A percentile compares a stretch with the other conserved stretches of the same genome.
These are phyloP conservation scores for Gossypium davidsonii DNA, from an alignment of 441 rosid species.

Conservation along the genomic window DNA sequence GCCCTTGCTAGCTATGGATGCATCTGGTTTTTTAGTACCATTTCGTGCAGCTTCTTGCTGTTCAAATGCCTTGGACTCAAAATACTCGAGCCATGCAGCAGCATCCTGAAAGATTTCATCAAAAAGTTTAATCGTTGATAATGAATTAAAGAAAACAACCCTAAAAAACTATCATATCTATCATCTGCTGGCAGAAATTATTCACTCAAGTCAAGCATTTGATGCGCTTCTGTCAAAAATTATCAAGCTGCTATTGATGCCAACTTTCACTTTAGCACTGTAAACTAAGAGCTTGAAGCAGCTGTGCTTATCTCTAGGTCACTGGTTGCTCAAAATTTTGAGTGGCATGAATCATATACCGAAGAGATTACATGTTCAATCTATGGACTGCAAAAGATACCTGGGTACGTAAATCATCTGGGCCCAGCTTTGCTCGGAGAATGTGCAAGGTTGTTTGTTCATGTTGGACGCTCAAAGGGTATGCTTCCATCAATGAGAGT, in stretches of 20 bases:
- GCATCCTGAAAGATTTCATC: constrained; percentile 47
- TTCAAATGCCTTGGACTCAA: constrained; percentile 69
- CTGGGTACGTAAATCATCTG: constrained; percentile 77
- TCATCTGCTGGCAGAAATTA: constrained; percentile 1
- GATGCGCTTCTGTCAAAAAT: background rate
- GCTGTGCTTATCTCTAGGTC: background rate
- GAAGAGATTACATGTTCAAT: background rate
- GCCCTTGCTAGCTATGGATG: constrained; percentile 79
- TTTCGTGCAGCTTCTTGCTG: constrained; percentile 80
- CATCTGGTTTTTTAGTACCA: constrained; percentile 71
- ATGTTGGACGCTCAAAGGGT: constrained; percentile 61
- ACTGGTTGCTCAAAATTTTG: background rate
- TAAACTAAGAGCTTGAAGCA: background rate
- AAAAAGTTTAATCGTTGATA: background rate
- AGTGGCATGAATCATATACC: background rate
- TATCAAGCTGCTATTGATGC: background rate
- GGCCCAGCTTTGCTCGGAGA: constrained; percentile 66
- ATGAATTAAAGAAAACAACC: background rate
- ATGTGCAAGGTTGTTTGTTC: constrained; percentile 69
- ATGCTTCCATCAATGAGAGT: constrained; percentile 70
- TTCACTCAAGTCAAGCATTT: background rate
- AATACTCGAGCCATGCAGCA: constrained; percentile 78
- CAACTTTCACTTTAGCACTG: background rate
- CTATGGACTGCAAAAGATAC: constrained; percentile 26
- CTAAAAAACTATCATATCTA: background rate